These are phyloP conservation scores for Nymphaea colorata DNA, from an alignment of 164 flowering plant species.

Conservation along the genomic window DNA sequence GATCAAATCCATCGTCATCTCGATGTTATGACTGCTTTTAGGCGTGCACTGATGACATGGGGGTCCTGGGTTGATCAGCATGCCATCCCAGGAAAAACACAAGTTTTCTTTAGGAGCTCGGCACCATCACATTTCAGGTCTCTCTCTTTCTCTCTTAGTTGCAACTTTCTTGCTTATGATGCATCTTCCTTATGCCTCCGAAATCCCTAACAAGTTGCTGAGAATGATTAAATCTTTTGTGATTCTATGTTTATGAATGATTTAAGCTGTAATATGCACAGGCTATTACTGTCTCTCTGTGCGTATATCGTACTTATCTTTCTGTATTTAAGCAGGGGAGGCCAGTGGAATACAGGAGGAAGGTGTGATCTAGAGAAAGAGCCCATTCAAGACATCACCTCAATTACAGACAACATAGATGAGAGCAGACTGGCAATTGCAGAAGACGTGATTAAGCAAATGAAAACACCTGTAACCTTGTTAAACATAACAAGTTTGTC, in stretches of 20 bases:
- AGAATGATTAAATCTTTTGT: no score
- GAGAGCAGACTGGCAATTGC: slow-evolving; percentile 51
- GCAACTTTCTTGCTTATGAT: not conserved
- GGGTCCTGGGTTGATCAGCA: slow-evolving; percentile 81
- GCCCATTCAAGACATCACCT: slow-evolving; percentile 41
- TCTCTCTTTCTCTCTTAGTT: not conserved
- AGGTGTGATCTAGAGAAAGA: slow-evolving; percentile 58
- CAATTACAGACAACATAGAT: slow-evolving; percentile 4
- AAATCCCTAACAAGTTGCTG: no score
- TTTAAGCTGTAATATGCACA: no score
- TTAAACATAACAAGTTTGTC: slow-evolving; percentile 66
- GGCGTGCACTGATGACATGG: slow-evolving; percentile 78
- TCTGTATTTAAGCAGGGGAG: slow-evolving; percentile 42
- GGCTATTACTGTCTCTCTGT: not conserved
- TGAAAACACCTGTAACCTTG: slow-evolving; percentile 67
- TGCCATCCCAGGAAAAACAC: slow-evolving; percentile 48
- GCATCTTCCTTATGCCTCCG: no score
- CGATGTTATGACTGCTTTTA: slow-evolving; percentile 59
- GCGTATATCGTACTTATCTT: not conserved
- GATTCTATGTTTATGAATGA: no score
- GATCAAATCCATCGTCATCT: slow-evolving; percentile 56
- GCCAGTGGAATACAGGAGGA: slow-evolving; percentile 89
- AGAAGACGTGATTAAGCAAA: slow-evolving; percentile 52
- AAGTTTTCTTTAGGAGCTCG: slow-evolving; percentile 76
- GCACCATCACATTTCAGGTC: slow-evolving; percentile 93